Conservation (phyloP, 2,329 filamentous ascomycete species). For the Clonostachys rhizophaga region DNA sequence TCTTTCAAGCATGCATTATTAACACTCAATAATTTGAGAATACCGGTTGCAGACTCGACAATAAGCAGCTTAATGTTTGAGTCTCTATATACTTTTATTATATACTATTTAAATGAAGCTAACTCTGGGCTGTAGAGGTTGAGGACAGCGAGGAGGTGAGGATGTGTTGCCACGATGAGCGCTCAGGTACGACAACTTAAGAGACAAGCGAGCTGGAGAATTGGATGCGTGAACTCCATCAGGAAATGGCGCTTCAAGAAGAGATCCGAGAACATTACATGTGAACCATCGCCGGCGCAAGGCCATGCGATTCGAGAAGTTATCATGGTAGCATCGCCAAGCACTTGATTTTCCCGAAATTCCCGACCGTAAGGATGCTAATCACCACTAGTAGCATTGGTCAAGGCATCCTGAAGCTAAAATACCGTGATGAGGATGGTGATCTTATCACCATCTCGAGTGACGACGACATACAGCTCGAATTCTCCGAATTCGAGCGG, state of each 20-base stretch:
- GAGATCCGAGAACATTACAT: too few species aligned
- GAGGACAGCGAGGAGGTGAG: constrained; percentile 4
- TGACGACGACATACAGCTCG: constrained; percentile 94
- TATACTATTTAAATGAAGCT: too few species aligned
- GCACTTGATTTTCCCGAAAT: too few species aligned
- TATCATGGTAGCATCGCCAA: too few species aligned
- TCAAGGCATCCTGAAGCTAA: constrained; percentile 76
- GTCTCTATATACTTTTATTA: too few species aligned
- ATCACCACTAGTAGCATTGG: constrained; percentile 84
- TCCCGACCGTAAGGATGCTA: constrained; percentile 85
- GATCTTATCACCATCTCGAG: constrained; percentile 92
- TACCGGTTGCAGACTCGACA: too few species aligned
- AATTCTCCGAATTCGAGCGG: constrained; percentile 45
- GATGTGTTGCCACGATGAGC: constrained; percentile 5
- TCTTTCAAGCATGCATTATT: too few species aligned
- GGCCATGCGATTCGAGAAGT: too few species aligned
- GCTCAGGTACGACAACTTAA: constrained; percentile 1
- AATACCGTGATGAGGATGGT: constrained; percentile 88
- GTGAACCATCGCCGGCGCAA: too few species aligned
- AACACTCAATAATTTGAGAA: too few species aligned
- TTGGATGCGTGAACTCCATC: constrained; percentile 8
- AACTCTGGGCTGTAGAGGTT: not conserved
- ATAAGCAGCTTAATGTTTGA: too few species aligned
- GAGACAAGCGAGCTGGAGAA: constrained; percentile 8
- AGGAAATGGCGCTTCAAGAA: constrained; percentile 1